Evolutionary conservation across 306 rosid species (phyloP), one percentile per base, ranked within the genome.

Genomic region (Quercus suber): DNA sequence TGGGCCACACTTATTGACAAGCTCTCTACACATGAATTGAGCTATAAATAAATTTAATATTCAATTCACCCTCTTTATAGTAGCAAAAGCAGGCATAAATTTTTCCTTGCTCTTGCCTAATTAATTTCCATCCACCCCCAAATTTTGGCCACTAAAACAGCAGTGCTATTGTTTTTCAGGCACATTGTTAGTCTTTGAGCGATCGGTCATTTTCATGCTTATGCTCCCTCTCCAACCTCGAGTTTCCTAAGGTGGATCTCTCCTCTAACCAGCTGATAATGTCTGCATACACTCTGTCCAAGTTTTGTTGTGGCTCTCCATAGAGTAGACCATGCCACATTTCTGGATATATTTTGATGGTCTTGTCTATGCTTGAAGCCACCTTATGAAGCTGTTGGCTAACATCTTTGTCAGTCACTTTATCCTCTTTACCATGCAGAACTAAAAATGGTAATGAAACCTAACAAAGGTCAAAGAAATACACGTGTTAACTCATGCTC

Each of bases 291-390:
- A 95, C 93, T 65, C 83, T 81, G 5, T 89, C 52, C 52, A 84
- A 73, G 70, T 95, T 95, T 43, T 95, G 88, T 0, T 75, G 82
- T 21, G 99, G 84, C 86, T 95, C 99, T 60, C 99, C 99, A 6
- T 91, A 91, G 35, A 95, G 82, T 9, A 95, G 76, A 27, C 97
- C 94, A 51, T 95, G 99, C 99, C 99, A 95, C 99, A 95, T 95
- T 37, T 63, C 79, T 3, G 94, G 90, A 59, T 95, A 95, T 84
- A 89, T 1, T 82, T 86, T 95, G 12, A 95, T 6, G 14, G 92
- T 88, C 92, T 91, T 95, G 41, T 95, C 98, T 1, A 78, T 5
- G 78, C 98, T 93, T 21, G 88, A 75, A 0, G 99, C 99, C 59
- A 80, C 84, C 0, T 91, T 82, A 35, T 85, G 72, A 6, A 95